Percentiles rank a stretch among this genome's conserved stretches.
These are phyloP conservation scores for Galerina sulciceps DNA, from an alignment of 768 basidiomycete species.

Conservation along the genomic window DNA sequence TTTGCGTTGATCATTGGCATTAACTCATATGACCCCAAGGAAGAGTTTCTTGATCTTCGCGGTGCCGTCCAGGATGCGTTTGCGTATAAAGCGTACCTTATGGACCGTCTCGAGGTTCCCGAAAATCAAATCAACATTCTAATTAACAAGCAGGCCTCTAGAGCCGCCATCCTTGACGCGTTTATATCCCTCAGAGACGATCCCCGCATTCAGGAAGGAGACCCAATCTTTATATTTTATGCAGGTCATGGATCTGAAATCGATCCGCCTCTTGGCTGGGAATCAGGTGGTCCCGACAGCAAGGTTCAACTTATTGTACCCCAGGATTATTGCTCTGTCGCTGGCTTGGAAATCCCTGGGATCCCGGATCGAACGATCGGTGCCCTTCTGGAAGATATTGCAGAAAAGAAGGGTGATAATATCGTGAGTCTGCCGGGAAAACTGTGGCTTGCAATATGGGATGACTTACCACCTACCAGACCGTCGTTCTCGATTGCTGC, in stretches of 20 bases:
- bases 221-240: neutral
- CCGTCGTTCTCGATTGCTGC: too few species aligned
- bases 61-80: neutral
- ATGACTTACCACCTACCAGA: too few species aligned
- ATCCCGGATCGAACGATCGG: neutral
- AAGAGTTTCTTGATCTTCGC: neutral
- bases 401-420: neutral
- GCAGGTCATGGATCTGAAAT: conserved; percentile 1
- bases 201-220: neutral
- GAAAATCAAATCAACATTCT: neutral
- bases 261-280: neutral
- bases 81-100: neutral
- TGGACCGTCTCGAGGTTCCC: neutral
- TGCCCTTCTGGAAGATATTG: neutral
- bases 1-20: neutral
- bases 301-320: neutral
- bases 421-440: neutral
- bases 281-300: neutral
- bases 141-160: neutral
- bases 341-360: neutral
- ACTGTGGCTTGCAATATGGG: too few species aligned
- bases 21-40: neutral
- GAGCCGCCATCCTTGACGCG: neutral
- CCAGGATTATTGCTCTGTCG: neutral
- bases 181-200: neutral